Percentiles rank a stretch among this genome's conserved stretches.
Conservation (phyloP, 140 eudicot genomes). For the Bidens hawaiensis region DNA sequence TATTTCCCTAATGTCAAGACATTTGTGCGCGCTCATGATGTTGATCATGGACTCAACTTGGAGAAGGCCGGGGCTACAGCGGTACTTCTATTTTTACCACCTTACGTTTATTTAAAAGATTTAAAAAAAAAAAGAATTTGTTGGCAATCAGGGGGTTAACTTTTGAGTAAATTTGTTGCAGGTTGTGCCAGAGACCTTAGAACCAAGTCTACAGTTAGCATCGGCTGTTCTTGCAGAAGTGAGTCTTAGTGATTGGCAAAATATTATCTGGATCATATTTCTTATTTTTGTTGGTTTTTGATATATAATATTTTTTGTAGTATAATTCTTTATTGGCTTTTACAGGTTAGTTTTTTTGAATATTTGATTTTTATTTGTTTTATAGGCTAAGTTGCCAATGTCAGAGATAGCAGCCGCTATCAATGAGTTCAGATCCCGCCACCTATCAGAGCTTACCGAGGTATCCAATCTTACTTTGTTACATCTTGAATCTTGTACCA, state of each 20-base stretch:
- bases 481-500: neutral
- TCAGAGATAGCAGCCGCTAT: slow-evolving; percentile 91
- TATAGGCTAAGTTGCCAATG: slow-evolving; percentile 83
- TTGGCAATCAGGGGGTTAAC: neutral
- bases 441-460: slow-evolving; percentile 93
- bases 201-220: slow-evolving; percentile 94
- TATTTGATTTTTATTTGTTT: slow-evolving; percentile 1
- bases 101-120: neutral
- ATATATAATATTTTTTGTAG: neutral
- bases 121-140: neutral
- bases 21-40: slow-evolving; percentile 99
- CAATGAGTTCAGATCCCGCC: slow-evolving; percentile 93
- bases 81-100: slow-evolving; percentile 39
- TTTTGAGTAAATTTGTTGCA: no score
- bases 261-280: neutral
- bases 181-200: slow-evolving; percentile 99
- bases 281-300: neutral
- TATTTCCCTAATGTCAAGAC: slow-evolving; percentile 96
- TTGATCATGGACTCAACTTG: slow-evolving; percentile 96
- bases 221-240: slow-evolving; percentile 98
- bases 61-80: slow-evolving; percentile 99
- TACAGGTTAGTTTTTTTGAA: neutral
- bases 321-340: neutral
- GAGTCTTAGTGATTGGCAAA: slow-evolving; percentile 25
- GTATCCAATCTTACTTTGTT: slow-evolving; percentile 23